Evolutionary conservation across 208 protist species (phyloP).

Genomic region (Ichthyophonus hoferi): DNA sequence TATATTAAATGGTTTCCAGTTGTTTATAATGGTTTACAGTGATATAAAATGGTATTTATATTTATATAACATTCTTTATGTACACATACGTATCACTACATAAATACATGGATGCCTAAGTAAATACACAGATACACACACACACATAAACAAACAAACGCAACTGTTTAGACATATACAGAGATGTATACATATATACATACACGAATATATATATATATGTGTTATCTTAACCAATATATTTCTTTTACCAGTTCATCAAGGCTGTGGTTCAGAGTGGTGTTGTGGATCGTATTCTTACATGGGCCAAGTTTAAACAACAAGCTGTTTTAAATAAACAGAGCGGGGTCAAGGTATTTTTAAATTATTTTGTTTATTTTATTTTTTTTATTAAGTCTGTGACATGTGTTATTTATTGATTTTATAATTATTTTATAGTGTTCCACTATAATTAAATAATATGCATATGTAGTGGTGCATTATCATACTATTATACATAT

Average conservation of each 20-base stretch:
- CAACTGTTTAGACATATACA: not conserved
- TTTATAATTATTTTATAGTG: no score
- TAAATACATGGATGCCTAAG: constrained; percentile 19
- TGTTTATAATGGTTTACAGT: no score
- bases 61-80: not conserved
- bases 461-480: no score
- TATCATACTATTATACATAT: constrained; percentile 14
- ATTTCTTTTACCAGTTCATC: no score
- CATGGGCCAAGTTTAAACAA: constrained; percentile 91
- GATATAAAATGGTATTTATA: no score
- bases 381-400: no score
- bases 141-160: not conserved
- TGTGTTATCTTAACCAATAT: not conserved
- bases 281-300: constrained; percentile 85
- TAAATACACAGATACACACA: not conserved
- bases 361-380: no score
- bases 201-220: not conserved
- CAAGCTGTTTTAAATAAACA: constrained; percentile 75
- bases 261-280: constrained; percentile 77
- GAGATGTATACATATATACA: not conserved
- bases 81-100: no score
- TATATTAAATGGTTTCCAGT: no score
- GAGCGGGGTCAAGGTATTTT: constrained; percentile 64
- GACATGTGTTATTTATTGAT: no score
- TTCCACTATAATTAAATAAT: no score